Percentiles rank a stretch among this genome's conserved stretches.
Conservation (phyloP, 75 land plant species). For the Selaginella tamariscina region DNA sequence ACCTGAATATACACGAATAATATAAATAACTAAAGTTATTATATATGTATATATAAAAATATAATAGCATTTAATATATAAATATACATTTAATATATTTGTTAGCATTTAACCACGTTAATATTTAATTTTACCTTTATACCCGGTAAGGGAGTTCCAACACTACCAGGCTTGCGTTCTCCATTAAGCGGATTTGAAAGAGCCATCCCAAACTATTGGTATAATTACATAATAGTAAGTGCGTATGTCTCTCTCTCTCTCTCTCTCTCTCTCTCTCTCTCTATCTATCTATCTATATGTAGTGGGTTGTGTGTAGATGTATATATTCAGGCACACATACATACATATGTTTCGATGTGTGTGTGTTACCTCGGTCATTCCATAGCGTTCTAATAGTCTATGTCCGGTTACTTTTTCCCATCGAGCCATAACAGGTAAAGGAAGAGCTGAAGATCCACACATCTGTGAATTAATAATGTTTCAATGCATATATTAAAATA, state of each 20-base stretch:
- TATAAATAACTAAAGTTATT: conserved; percentile 11
- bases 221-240: neutral
- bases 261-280: too few relatives aligned
- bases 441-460: conserved; percentile 99
- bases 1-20: conserved; percentile 39
- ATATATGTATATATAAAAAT: too few relatives aligned
- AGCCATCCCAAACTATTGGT: conserved; percentile 82
- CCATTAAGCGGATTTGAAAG: conserved; percentile 86
- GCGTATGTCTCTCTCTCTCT: too few relatives aligned
- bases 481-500: neutral
- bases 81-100: too few relatives aligned
- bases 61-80: too few relatives aligned
- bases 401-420: conserved; percentile 93
- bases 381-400: conserved; percentile 92
- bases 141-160: conserved; percentile 90
- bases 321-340: too few relatives aligned
- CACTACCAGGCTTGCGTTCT: conserved; percentile 73
- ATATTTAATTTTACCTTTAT: conserved; percentile 90
- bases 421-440: conserved; percentile 72
- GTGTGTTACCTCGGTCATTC: conserved; percentile 99
- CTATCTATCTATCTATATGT: too few relatives aligned
- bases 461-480: conserved; percentile 35
- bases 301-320: too few relatives aligned
- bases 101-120: too few relatives aligned
- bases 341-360: too few relatives aligned